Evolutionary conservation across 2,329 filamentous ascomycete genomes (phyloP).

Genomic region (Neonectria neomacrospora): DNA sequence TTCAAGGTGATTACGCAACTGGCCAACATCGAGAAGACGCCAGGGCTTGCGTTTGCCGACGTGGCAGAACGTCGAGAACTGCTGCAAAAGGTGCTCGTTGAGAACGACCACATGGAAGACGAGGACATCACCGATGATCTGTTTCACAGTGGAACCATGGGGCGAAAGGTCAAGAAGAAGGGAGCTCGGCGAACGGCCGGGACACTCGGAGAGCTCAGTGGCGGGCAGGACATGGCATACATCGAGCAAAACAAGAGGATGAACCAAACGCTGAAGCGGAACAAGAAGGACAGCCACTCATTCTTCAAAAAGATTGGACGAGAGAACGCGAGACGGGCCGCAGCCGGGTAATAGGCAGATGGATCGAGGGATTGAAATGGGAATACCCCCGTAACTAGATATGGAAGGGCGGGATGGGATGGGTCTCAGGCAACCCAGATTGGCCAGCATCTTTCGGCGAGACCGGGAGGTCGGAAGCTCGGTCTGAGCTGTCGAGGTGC

Average conservation of each 20-base stretch:
- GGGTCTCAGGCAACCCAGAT: conserved; percentile 19
- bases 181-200: conserved; percentile 83
- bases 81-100: conserved; percentile 87
- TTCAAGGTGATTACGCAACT: conserved; percentile 99
- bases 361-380: conserved; percentile 7
- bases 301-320: conserved; percentile 58
- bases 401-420: background rate
- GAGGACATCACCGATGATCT: conserved; percentile 69
- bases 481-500: conserved; percentile 17
- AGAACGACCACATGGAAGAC: conserved; percentile 80
- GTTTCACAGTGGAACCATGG: conserved; percentile 57
- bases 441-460: conserved; percentile 18
- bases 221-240: conserved; percentile 98
- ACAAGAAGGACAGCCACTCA: conserved; percentile 53
- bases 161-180: conserved; percentile 63
- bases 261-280: conserved; percentile 60
- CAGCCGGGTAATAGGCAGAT: conserved; percentile 41
- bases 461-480: conserved; percentile 19
- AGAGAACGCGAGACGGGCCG: conserved; percentile 54
- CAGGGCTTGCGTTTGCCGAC: conserved; percentile 82
- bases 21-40: conserved; percentile 87
- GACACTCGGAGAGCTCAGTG: conserved; percentile 84
- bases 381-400: background rate
- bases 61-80: conserved; percentile 85
- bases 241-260: conserved; percentile 81